Percentiles rank a stretch among this genome's conserved stretches.
phyloP scores from a whole-genome alignment of 306 rosid species.

The Spatholobus suberectus region DNA sequence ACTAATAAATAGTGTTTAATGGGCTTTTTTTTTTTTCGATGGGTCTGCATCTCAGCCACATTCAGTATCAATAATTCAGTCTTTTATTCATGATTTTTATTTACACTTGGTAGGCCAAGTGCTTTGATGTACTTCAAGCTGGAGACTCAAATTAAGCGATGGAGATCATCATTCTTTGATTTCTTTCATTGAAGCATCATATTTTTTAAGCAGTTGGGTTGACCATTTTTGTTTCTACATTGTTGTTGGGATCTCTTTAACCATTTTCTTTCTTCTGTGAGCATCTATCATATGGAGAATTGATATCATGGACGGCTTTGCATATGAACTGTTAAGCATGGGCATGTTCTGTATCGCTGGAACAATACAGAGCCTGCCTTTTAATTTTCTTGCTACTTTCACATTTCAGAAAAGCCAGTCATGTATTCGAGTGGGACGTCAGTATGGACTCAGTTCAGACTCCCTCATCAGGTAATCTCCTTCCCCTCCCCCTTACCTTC shows the following conservation, averaged over 20 bases:
- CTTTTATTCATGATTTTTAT: conserved; percentile 1
- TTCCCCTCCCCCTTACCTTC: not conserved
- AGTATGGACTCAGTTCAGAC: conserved; percentile 64
- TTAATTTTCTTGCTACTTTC: conserved; percentile 9
- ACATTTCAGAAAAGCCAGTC: conserved; percentile 71
- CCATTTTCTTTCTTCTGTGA: conserved; percentile 26
- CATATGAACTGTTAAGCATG: conserved; percentile 16
- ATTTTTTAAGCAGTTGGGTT: not conserved
- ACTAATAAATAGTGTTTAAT: not conserved
- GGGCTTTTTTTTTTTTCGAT: not conserved
- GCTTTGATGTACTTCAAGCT: conserved; percentile 21
- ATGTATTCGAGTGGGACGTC: conserved; percentile 64
- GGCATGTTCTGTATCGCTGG: not conserved
- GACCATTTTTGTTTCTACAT: conserved; percentile 17
- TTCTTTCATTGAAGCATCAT: conserved; percentile 10
- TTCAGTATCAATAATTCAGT: not conserved
- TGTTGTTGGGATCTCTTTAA: conserved; percentile 7
- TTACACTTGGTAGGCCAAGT: not conserved
- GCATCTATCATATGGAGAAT: not conserved
- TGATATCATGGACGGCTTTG: not conserved
- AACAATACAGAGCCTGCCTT: not conserved
- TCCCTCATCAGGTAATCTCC: conserved; percentile 69
- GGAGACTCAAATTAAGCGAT: conserved; percentile 10
- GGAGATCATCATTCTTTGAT: conserved; percentile 20
- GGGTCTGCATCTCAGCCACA: not conserved